Percentiles rank a stretch among this genome's conserved stretches.
phyloP scores from a whole-genome alignment of 306 rosid species.

The Quercus ilex region DNA sequence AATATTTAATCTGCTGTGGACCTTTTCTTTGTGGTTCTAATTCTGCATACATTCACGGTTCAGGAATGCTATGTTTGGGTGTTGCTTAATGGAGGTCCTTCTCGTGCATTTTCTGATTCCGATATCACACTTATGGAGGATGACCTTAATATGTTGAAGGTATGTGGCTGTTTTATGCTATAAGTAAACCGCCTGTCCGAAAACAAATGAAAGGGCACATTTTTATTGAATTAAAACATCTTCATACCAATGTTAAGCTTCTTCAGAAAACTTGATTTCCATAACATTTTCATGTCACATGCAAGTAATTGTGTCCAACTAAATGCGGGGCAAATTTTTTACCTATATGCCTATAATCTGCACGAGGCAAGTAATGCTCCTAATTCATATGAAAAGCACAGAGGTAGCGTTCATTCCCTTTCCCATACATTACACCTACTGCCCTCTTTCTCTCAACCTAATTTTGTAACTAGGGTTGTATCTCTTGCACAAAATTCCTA shows the following conservation, averaged over 20 bases:
- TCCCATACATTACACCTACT: not conserved
- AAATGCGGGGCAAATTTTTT: not conserved
- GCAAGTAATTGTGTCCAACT: not conserved
- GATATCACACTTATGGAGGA: slow-evolving; percentile 37
- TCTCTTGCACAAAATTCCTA: too few species aligned
- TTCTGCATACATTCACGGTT: slow-evolving; percentile 7
- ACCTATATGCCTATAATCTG: not conserved
- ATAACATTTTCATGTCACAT: not conserved
- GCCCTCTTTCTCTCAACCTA: not conserved
- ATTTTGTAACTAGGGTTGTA: too few species aligned
- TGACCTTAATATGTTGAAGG: slow-evolving; percentile 47
- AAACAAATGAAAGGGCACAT: not conserved
- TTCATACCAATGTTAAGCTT: too few species aligned
- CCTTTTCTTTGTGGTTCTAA: not conserved
- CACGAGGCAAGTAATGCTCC: not conserved
- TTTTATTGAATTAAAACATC: too few species aligned
- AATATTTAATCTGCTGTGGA: slow-evolving; percentile 3
- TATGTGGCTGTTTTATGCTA: slow-evolving; percentile 8
- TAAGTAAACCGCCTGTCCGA: not conserved
- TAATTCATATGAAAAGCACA: not conserved
- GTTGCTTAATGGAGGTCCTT: slow-evolving; percentile 62
- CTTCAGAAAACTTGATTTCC: too few species aligned
- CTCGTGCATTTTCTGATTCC: slow-evolving; percentile 49
- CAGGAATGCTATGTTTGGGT: slow-evolving; percentile 60
- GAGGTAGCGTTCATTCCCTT: not conserved